Evolutionary conservation across 768 basidiomycete genomes (phyloP), one percentile per base, ranked within the genome.

Genomic region (Tylopilus vinaceipallidus): DNA sequence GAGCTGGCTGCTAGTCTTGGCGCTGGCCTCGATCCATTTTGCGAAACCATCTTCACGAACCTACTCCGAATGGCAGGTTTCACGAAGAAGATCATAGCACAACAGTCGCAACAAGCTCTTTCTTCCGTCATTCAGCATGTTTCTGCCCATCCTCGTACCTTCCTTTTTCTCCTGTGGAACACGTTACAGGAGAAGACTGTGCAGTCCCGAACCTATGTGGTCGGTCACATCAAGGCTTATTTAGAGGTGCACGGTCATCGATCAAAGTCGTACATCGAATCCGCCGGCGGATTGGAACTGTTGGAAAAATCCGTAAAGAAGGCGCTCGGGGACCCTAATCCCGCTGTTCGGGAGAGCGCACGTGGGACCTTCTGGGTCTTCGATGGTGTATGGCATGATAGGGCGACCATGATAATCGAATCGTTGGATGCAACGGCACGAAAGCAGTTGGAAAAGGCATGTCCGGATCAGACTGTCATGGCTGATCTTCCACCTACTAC

Each of bases 71-170:
- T 98, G 89, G 83, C 89, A 24, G 84, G 83, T 8, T 84, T 90
- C 47, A 98, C 95, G 27, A 99, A 99, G 71, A 95, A 95, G 66
- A 84, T 98, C 41, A 80, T 83, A 20, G 91, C 88, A 4, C 85
- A 91, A 48, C 86, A 86, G 51, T 90, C 95, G 1, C 97, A 98
- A 65, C 73, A 77, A 2, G 75, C 82, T 2, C 78, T 91, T 9
- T 75, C 77, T 2, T 69, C 75, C n/a, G 73, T 98, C 50, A 80
- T 98, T 17, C 74, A 74, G 2, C 69, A 87, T 57, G 80, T 84
- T 2, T 84, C 90, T 3, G 74, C 82, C 40, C 86, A 84, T 53
- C 84, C 93, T 10, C 82, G 86, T 24, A 65, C 79, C 4, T 63
- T 89, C 47, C 65, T 95, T 4, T 77, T 86, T 10, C 76, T 91